These are phyloP conservation scores for Annulohypoxylon nitens DNA, from an alignment of 495 filamentous ascomycete species.

Conservation along the genomic window DNA sequence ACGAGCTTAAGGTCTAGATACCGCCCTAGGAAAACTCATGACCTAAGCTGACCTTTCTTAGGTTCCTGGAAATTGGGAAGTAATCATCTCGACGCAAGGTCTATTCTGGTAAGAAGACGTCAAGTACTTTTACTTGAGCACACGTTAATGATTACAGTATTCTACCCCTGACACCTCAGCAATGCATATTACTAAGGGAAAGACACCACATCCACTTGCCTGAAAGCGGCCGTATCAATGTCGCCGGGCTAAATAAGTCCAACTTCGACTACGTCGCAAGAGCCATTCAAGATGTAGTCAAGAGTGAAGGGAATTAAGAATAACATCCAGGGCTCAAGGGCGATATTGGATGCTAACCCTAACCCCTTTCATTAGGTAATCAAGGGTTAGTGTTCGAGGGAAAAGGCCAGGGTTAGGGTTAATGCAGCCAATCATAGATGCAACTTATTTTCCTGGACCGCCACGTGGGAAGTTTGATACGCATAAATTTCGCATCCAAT, in stretches of 20 bases:
- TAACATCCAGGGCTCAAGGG: neutral
- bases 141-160: neutral
- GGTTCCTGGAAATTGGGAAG: neutral
- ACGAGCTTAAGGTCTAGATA: neutral
- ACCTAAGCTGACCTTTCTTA: neutral
- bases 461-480: too few relatives aligned
- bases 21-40: neutral
- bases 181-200: neutral
- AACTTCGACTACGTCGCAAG: conserved; percentile 1
- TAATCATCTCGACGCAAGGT: neutral
- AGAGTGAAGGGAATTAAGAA: neutral
- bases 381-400: too few relatives aligned
- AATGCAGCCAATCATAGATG: too few relatives aligned
- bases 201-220: neutral
- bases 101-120: neutral
- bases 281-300: neutral
- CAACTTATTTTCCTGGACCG: too few relatives aligned
- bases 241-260: neutral
- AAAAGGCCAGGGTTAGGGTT: too few relatives aligned
- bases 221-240: neutral
- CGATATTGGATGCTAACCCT: neutral
- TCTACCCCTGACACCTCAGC: neutral
- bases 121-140: neutral
- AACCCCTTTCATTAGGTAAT: neutral
- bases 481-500: too few relatives aligned